phyloP scores from a whole-genome alignment of 805 yeast genomes.

The Zygosaccharomyces siamensis region DNA sequence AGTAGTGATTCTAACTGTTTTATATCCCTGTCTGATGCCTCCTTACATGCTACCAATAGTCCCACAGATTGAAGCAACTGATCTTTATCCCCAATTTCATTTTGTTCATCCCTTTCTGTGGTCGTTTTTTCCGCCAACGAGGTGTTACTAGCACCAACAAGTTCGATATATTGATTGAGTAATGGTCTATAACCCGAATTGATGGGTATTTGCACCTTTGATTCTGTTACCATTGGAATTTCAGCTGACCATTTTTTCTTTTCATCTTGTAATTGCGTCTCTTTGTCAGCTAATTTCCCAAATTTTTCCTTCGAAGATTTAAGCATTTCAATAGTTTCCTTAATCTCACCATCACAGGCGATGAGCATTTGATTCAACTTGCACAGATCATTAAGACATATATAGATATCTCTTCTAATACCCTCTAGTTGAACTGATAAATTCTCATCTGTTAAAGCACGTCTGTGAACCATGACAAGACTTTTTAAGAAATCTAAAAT shows the following conservation, averaged over 20 bases:
- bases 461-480: conserved; percentile 21
- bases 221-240: neutral
- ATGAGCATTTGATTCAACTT: conserved; percentile 25
- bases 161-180: conserved; percentile 25
- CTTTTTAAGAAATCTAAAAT: conserved; percentile 20
- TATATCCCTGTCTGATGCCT: conserved; percentile 16
- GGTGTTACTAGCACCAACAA: conserved; percentile 25
- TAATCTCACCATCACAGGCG: conserved; percentile 26
- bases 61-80: conserved; percentile 2
- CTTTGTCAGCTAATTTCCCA: conserved; percentile 9
- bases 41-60: conserved; percentile 10
- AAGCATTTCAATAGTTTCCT: conserved; percentile 18
- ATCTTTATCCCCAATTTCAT: conserved; percentile 4
- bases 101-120: neutral
- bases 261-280: conserved; percentile 9
- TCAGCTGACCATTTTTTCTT: conserved; percentile 10
- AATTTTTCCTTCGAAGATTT: conserved; percentile 14
- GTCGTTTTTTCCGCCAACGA: conserved; percentile 12
- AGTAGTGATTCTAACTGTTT: conserved; percentile 21
- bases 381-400: conserved; percentile 29
- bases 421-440: conserved; percentile 16
- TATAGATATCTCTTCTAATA: conserved; percentile 26
- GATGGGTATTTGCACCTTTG: conserved; percentile 7
- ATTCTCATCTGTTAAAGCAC: conserved; percentile 19
- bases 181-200: conserved; percentile 17